Base-by-base conservation (phyloP, 2,329 filamentous ascomycete genomes). In the Paraconiothyrium sp. region DNA sequence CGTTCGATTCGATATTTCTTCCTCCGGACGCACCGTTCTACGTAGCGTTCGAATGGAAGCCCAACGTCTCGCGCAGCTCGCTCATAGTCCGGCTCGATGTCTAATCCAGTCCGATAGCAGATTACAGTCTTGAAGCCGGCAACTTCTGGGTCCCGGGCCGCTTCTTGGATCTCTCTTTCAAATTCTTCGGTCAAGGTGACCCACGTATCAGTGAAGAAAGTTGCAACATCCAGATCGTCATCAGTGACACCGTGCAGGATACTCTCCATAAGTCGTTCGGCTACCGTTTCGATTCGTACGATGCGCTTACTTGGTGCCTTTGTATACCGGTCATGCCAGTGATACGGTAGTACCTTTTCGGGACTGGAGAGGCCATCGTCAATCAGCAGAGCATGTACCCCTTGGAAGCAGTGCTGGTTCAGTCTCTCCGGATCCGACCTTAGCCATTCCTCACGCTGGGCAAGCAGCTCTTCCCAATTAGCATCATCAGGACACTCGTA, bases 111-210 rank as follows among this genome's bases (percentile, higher is more conserved):
- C 14, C 92, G 86, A 75, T 95, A 95, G 78, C 92, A 94, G 58
- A 96, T 87, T 52, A 94, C 88, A 1, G 89, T 92, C 77, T 96
- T 95, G 84, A 96, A 96, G 2, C 86, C 92, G 1, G 88, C 91
- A 1, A 96, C 89, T 20, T 89, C 84, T 0, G 86, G 80, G 71
- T 95, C 89, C 0, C 83, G 80, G 30, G 93, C 82, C 2, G 87
- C 84, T 1, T 82, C 77, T 11, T 79, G 72, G 39, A 95, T 88
- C 27, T 82, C 77, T 2, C 77, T 72, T 56, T 82, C 80, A 60
- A 89, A 89, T 4, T 82, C 80, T 3, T 78, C 76, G 13, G 84
- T 77, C 69, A 88, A 85, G 34, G 70, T 72, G 1, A 79, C 71
- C 76, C 81, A 82, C 34, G 72, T 78, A 66, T 77, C 64, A 41